Evolutionary conservation across 495 filamentous ascomycete species (phyloP).

Genomic region (Hypoxylon lienhwacheense): DNA sequence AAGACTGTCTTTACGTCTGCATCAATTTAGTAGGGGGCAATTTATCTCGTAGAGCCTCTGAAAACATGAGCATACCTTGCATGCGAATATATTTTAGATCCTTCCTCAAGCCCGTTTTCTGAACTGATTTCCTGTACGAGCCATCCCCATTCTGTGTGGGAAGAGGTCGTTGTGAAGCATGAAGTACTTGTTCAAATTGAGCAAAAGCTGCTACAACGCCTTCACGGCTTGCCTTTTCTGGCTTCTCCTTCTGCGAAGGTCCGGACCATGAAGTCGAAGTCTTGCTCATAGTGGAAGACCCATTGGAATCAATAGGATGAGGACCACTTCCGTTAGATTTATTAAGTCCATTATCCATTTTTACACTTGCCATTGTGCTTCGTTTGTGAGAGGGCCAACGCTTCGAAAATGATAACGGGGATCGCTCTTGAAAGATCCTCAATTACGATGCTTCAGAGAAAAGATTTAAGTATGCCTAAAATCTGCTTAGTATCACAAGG

Average conservation of each 20-base stretch:
- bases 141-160: constrained; percentile 69
- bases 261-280: not conserved
- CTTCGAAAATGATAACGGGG: not conserved
- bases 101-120: constrained; percentile 57
- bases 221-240: constrained; percentile 40
- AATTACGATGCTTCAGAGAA: not conserved
- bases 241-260: constrained; percentile 21
- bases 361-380: constrained; percentile 18
- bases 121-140: constrained; percentile 41
- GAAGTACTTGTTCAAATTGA: constrained; percentile 64
- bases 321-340: constrained; percentile 16
- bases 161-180: constrained; percentile 64
- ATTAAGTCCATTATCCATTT: constrained; percentile 8
- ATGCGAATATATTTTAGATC: constrained; percentile 62
- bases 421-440: not conserved
- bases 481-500: not conserved
- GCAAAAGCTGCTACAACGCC: constrained; percentile 57
- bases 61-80: constrained; percentile 37
- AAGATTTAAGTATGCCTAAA: constrained; percentile 12
- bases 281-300: constrained; percentile 14
- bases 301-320: constrained; percentile 10
- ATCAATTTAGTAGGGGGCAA: constrained; percentile 1
- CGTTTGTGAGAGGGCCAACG: not conserved
- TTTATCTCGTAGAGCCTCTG: not conserved
- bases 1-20: constrained; percentile 48